phyloP scores from a whole-genome alignment of 1,284 basidiomycete genomes.

The Malassezia globosa region DNA sequence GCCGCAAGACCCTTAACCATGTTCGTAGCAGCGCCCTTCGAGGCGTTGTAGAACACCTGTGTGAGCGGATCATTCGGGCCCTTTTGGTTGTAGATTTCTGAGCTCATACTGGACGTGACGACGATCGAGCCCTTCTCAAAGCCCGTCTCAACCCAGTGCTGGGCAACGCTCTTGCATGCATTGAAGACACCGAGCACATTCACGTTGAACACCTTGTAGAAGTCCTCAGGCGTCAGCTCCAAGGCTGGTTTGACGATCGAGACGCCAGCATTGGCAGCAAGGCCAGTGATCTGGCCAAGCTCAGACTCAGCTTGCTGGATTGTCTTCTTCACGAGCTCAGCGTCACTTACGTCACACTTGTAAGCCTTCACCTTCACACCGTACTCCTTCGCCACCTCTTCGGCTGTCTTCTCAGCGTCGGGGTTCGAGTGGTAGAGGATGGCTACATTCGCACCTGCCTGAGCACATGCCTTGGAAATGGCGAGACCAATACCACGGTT shows the following conservation, averaged over 20 bases:
- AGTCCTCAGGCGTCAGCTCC: conserved; percentile 42
- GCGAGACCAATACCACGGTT: conserved; percentile 47
- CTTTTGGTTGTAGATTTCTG: conserved; percentile 46
- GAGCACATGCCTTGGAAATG: conserved; percentile 40
- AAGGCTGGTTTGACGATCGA: conserved; percentile 47
- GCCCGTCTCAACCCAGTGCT: conserved; percentile 44
- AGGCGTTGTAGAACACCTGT: conserved; percentile 46
- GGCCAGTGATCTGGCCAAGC: conserved; percentile 39
- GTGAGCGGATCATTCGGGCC: conserved; percentile 41
- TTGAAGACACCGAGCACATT: conserved; percentile 48
- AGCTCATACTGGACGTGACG: conserved; percentile 45
- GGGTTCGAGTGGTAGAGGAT: conserved; percentile 45
- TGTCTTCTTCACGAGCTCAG: conserved; percentile 38
- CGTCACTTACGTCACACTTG: conserved; percentile 46
- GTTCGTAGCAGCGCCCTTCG: conserved; percentile 47
- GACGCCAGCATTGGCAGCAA: conserved; percentile 44
- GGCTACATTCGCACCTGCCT: conserved; percentile 45
- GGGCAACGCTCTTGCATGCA: conserved; percentile 40
- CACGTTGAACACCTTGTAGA: conserved; percentile 45
- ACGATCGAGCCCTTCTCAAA: conserved; percentile 46
- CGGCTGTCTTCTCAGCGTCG: conserved; percentile 42
- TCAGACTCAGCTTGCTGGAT: conserved; percentile 37
- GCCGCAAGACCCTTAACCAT: conserved; percentile 46
- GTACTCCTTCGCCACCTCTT: conserved; percentile 39
- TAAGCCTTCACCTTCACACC: conserved; percentile 45